Base-by-base conservation (phyloP, 78 protist genomes). In the Creolimax fragrantissima region DNA sequence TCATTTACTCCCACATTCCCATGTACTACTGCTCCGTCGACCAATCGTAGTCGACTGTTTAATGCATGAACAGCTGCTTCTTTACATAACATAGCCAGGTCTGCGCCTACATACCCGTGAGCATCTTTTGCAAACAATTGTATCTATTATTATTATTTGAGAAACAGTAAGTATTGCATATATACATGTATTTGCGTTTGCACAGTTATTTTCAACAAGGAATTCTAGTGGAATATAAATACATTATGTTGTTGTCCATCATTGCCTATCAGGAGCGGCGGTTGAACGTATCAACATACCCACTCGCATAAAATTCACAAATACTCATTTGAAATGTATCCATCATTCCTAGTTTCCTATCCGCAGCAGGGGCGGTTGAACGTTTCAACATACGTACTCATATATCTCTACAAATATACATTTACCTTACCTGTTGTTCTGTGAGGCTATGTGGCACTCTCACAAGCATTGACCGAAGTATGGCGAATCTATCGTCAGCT, bases 71-170 rank as follows among this genome's bases (percentile, higher is more conserved):
- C 43, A 32, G 94, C 91, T 11, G 99, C 95, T 58, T 97, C 99
- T 37, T 92, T 93, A 83, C 93, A 85, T 24, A 97, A 88, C 2
- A 96, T 93, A n/a, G 89, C 88, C 4, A 98, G 17, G 84, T 98
- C 99, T 2, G 99, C 98, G 2, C 99, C 99, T 3, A 95, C 96
- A 42, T 44, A 97, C 35, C 99, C 99, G 88, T 93, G 95, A 6
- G 97, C 92, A 36, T 11, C 44, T 2, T 42, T 88, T 2, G 97
- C 96, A 11, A 97, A 67, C 39, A 24, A 32, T 17, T 58, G 74
- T 58, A 58, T 58, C 74, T 58, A 24, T 58, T n/a, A n/a, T n/a
- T n/a, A n/a, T n/a, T n/a, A n/a, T n/a, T n/a, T n/a, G n/a, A n/a
- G n/a, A n/a, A n/a, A n/a, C n/a, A n/a, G n/a, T n/a, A n/a, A n/a